Evolutionary conservation across 257 asterid genomes (phyloP).

Genomic region (Nicotiana noctiflora): DNA sequence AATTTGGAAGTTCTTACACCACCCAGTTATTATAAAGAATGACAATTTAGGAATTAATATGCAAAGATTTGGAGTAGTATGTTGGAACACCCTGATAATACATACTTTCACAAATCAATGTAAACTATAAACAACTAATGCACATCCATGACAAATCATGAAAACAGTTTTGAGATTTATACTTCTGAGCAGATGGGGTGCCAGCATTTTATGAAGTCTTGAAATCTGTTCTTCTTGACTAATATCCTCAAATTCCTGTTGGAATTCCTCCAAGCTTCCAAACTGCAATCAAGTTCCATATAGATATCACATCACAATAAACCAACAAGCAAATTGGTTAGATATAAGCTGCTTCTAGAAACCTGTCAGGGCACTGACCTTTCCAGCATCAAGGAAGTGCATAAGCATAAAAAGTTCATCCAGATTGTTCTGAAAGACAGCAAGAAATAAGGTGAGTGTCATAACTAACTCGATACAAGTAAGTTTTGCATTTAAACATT

Average conservation of each 20-base stretch:
- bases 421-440: slow-evolving; percentile 69
- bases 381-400: slow-evolving; percentile 98
- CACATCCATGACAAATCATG: slow-evolving; percentile 10
- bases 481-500: not conserved
- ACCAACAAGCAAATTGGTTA: not conserved
- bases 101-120: not conserved
- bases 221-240: slow-evolving; percentile 92
- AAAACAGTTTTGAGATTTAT: slow-evolving; percentile 24
- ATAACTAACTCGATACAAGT: not conserved
- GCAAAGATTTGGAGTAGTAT: not conserved
- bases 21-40: not conserved
- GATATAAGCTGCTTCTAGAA: not conserved
- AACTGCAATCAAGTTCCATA: slow-evolving; percentile 43
- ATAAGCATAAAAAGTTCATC: slow-evolving; percentile 97
- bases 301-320: not conserved
- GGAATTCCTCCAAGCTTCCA: slow-evolving; percentile 86
- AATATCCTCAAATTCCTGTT: slow-evolving; percentile 95
- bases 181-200: slow-evolving; percentile 95
- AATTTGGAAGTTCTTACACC: too few relatives aligned
- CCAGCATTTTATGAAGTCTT: slow-evolving; percentile 95
- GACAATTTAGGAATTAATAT: not conserved
- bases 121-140: not conserved
- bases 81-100: not conserved
- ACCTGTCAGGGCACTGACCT: slow-evolving; percentile 42
- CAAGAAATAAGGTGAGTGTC: slow-evolving; percentile 17